Percentiles rank a stretch among this genome's conserved stretches.
Evolutionary conservation across 2,329 filamentous ascomycete genomes (phyloP).

Genomic region (Exophiala spinifera): DNA sequence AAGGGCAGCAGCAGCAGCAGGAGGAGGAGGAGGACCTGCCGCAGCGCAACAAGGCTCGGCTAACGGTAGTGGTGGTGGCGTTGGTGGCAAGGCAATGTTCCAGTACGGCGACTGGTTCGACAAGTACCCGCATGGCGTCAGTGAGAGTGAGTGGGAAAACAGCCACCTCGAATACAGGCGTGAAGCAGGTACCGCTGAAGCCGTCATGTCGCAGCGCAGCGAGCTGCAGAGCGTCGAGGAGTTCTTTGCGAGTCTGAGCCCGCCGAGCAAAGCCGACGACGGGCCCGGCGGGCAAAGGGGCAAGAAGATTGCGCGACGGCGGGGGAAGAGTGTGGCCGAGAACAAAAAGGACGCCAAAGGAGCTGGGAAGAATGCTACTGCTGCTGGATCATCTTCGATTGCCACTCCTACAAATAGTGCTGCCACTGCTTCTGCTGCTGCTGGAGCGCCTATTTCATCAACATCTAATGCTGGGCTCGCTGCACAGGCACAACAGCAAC

Average conservation of each 20-base stretch:
- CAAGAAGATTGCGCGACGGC: constrained; percentile 43
- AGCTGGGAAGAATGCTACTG: constrained; percentile 5
- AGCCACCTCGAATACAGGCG: constrained; percentile 65
- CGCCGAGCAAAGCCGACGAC: constrained; percentile 49
- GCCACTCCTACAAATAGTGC: too few species aligned
- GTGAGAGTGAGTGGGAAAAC: constrained; percentile 77
- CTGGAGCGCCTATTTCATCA: not conserved
- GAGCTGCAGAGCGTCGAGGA: constrained; percentile 93
- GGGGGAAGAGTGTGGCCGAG: constrained; percentile 37
- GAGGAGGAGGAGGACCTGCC: too few species aligned
- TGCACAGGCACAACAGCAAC: constrained; percentile 7
- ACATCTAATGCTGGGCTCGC: not conserved
- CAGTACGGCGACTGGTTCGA: constrained; percentile 99
- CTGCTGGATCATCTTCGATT: too few species aligned
- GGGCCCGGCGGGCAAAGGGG: constrained; percentile 37
- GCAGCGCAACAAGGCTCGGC: constrained; percentile 29
- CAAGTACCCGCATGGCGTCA: constrained; percentile 87
- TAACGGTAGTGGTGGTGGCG: not conserved
- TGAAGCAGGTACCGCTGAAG: constrained; percentile 73
- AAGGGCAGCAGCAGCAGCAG: not conserved
- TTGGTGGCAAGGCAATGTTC: constrained; percentile 54
- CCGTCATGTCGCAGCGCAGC: constrained; percentile 80
- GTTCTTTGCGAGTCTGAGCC: constrained; percentile 79
- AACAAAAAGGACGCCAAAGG: constrained; percentile 30
- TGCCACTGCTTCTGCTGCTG: not conserved